A percentile compares a stretch with the other conserved stretches of the same genome.
These are phyloP conservation scores for Coemansia sp. DNA, from an alignment of 192 early-diverging fungal genomes.

Conservation along the genomic window DNA sequence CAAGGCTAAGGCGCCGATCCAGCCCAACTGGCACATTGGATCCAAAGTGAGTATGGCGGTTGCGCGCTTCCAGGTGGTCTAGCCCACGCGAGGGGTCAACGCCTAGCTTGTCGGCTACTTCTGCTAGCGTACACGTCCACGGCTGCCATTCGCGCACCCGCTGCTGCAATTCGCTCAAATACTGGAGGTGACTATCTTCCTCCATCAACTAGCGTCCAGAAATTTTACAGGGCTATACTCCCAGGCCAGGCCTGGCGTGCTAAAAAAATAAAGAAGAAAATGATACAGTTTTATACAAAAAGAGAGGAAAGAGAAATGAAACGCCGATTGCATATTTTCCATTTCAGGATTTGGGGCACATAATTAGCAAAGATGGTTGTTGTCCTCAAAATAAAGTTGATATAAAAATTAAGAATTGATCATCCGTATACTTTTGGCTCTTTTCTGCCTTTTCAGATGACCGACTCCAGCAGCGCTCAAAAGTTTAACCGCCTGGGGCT, in stretches of 20 bases:
- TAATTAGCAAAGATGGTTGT: not conserved
- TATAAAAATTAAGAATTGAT: not conserved
- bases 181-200: constrained; percentile 26
- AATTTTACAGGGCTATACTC: too few species aligned
- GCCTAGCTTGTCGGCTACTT: constrained; percentile 33
- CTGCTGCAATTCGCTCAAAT: constrained; percentile 26
- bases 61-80: constrained; percentile 21
- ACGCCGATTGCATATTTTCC: not conserved
- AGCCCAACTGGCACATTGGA: constrained; percentile 36
- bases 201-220: constrained; percentile 15
- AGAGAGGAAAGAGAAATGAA: constrained; percentile 4
- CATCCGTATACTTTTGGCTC: not conserved
- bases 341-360: not conserved
- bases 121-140: constrained; percentile 31
- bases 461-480: not conserved
- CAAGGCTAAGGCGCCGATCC: constrained; percentile 13
- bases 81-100: constrained; percentile 43
- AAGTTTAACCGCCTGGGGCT: not conserved
- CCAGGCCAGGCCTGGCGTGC: constrained; percentile 3
- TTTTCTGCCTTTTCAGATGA: constrained; percentile 1
- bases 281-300: not conserved
- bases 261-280: not conserved
- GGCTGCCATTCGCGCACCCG: constrained; percentile 32
- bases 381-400: not conserved
- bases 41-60: constrained; percentile 25